A percentile compares a stretch with the other conserved stretches of the same genome.
phyloP scores from a whole-genome alignment of 805 yeast genomes.

The Metschnikowia similis region DNA sequence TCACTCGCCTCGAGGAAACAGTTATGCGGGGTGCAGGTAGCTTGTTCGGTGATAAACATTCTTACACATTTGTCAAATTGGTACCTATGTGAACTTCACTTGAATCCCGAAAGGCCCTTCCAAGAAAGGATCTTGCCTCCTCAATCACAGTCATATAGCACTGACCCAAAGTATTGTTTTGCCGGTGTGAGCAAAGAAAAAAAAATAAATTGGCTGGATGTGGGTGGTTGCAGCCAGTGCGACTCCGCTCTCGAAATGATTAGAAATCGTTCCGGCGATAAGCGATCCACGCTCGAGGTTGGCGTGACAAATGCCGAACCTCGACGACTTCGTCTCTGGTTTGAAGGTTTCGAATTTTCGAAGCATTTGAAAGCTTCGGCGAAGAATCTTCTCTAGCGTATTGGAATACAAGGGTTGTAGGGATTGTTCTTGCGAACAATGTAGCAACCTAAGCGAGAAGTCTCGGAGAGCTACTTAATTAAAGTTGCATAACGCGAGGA shows the following conservation, averaged over 20 bases:
- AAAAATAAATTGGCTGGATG: neutral
- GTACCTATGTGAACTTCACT: no score
- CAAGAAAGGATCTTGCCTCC: neutral
- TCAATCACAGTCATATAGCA: neutral
- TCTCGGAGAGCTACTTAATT: neutral
- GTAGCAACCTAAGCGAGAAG: neutral
- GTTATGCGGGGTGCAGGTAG: neutral
- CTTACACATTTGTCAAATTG: neutral
- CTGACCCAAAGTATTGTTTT: neutral
- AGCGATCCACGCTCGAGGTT: neutral
- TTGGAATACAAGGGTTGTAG: neutral
- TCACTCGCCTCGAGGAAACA: neutral
- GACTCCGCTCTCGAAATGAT: neutral
- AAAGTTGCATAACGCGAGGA: neutral
- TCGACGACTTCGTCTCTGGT: neutral
- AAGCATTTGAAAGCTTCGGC: neutral
- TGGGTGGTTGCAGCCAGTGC: neutral
- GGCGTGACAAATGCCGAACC: neutral
- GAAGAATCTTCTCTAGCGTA: neutral
- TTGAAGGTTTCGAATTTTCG: neutral
- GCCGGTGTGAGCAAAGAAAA: no score
- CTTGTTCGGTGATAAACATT: neutral
- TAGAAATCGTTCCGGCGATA: neutral
- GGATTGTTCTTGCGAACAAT: neutral
- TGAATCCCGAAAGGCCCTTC: neutral